Evolutionary conservation across 164 flowering plant genomes (phyloP).

Genomic region (Dillenia turbinata): DNA sequence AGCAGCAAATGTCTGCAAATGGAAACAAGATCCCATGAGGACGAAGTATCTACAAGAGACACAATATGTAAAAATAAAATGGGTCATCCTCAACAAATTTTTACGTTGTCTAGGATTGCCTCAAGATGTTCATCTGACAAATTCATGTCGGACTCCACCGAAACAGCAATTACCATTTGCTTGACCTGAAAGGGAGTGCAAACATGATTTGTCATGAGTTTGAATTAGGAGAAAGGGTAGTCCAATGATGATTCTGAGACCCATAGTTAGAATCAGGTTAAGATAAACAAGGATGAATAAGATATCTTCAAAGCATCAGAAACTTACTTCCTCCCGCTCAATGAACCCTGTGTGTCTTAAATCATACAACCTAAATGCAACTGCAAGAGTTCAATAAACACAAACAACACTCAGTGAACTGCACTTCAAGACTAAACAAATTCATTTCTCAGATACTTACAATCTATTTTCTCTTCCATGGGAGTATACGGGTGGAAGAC

Average conservation of each 20-base stretch:
- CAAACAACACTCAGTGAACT: neutral
- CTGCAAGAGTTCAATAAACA: slow-evolving; percentile 37
- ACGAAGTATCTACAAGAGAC: neutral
- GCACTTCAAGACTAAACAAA: no score
- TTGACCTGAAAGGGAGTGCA: slow-evolving; percentile 47
- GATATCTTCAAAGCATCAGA: no score
- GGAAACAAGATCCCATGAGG: neutral
- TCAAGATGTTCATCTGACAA: slow-evolving; percentile 77
- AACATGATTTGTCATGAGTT: neutral
- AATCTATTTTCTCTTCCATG: slow-evolving; percentile 67
- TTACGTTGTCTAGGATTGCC: slow-evolving; percentile 66
- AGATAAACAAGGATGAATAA: no score
- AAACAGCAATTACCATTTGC: slow-evolving; percentile 80
- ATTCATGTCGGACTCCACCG: slow-evolving; percentile 59
- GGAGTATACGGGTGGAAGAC: slow-evolving; percentile 82
- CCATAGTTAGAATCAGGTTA: no score
- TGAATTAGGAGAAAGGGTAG: neutral
- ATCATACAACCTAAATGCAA: slow-evolving; percentile 82
- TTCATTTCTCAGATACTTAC: slow-evolving; percentile 32
- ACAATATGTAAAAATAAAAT: neutral
- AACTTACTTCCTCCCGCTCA: slow-evolving; percentile 82
- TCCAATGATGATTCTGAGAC: no score
- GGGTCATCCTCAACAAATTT: neutral
- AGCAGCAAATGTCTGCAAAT: slow-evolving; percentile 76
- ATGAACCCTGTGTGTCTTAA: slow-evolving; percentile 77